Percentiles rank a stretch among this genome's conserved stretches.
phyloP scores from a whole-genome alignment of 1,139 yeast species.

The Trichomonascaceae sp. region DNA sequence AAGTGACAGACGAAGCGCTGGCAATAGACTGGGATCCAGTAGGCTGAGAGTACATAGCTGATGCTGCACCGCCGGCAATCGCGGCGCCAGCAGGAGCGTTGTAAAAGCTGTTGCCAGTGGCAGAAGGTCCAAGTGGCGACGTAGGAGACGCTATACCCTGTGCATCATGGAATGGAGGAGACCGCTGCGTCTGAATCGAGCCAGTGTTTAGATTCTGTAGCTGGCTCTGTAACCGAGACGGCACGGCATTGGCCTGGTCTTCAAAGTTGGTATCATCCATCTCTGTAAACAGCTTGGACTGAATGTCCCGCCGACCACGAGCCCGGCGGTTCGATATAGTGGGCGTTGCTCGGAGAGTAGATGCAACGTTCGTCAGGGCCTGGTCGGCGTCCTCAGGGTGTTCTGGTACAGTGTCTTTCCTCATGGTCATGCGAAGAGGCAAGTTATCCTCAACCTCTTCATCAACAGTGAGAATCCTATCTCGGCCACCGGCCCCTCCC shows the following conservation, averaged over 20 bases:
- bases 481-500: constrained; percentile 1
- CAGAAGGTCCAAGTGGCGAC: too few relatives aligned
- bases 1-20: too few relatives aligned
- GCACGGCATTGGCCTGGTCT: background rate
- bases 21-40: too few relatives aligned
- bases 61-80: too few relatives aligned
- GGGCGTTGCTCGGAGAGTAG: constrained; percentile 20
- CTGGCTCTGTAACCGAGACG: too few relatives aligned
- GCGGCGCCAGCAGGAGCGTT: too few relatives aligned
- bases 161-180: too few relatives aligned
- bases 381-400: constrained; percentile 19
- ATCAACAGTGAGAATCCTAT: constrained; percentile 7
- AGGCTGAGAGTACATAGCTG: too few relatives aligned
- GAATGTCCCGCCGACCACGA: constrained; percentile 35
- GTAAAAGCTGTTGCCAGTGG: background rate
- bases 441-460: constrained; percentile 9
- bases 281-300: constrained; percentile 43
- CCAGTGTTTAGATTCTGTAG: too few relatives aligned
- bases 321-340: constrained; percentile 19
- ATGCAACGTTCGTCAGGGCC: constrained; percentile 21
- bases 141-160: constrained; percentile 1
- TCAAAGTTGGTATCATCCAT: constrained; percentile 26
- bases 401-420: constrained; percentile 24
- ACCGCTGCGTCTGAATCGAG: too few relatives aligned
- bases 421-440: constrained; percentile 16